Base-by-base conservation (phyloP, 768 basidiomycete species). In the Coprinellus micaceus region DNA sequence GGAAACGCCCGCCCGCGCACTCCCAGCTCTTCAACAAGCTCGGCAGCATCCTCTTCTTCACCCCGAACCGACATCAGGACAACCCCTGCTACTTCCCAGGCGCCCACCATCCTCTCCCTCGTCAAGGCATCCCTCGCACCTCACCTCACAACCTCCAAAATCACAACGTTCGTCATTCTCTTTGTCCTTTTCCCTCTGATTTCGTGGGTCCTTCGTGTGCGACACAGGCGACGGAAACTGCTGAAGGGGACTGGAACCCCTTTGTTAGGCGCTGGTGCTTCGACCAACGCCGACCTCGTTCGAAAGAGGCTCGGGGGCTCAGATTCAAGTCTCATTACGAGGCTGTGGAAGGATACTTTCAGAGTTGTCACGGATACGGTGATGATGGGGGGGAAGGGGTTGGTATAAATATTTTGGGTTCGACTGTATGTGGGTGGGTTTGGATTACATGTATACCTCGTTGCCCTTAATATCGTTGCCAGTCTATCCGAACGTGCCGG, bases 371-470 rank as follows among this genome's bases (percentile, higher is more conserved):
- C 71, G 46, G 89, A 91, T 71, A 86, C 86, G 3, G 77, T 88
- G 29, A 78, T 75, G 62, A 91, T 91, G 89, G 89, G 83, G 1
- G 89, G 87, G 19, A 81, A 86, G 60, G 89, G 89, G 19, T 69
- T 89, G 57, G 86, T 86, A 43, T 89, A 68, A 33, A 6, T 33
- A 33, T 33, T 13, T 33, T 13, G 33, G 13, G 33, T 6, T 33
- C 13, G 33, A 33, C 33, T 33, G 7, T 33, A 33, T 33, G 13
- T 33, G 72, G 40, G 26, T 46, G n/a, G n/a, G 13, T 33, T 33
- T 33, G 33, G 33, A 33, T 33, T 33, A 13, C 33, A 33, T 33
- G 33, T n/a, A n/a, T n/a, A n/a, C n/a, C n/a, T n/a, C n/a, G n/a
- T n/a, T n/a, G n/a, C n/a, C n/a, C n/a, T n/a, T n/a, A n/a, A n/a